These are phyloP conservation scores for Ophiostoma ips DNA, from an alignment of 2,329 filamentous ascomycete species.

Conservation along the genomic window DNA sequence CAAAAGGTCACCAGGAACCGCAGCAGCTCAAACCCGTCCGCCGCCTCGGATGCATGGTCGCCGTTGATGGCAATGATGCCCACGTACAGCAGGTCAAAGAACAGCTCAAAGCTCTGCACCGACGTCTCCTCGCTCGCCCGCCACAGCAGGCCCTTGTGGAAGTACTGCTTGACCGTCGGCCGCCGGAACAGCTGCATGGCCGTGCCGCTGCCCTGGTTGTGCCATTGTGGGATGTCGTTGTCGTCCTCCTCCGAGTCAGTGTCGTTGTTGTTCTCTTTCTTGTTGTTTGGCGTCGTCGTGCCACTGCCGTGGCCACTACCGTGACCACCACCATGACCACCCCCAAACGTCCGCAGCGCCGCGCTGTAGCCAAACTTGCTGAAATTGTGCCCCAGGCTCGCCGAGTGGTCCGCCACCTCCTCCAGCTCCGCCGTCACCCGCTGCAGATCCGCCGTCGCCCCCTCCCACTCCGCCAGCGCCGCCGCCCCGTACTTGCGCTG, in stretches of 20 bases:
- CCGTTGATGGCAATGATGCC: conserved; percentile 51
- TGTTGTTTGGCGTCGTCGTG: background rate
- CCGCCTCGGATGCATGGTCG: conserved; percentile 42
- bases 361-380: conserved; percentile 49
- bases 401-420: conserved; percentile 33
- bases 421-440: conserved; percentile 38
- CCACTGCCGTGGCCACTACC: background rate
- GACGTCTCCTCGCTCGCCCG: conserved; percentile 43
- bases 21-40: conserved; percentile 40
- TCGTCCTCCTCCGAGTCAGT: conserved; percentile 10
- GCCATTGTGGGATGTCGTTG: conserved; percentile 11
- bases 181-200: conserved; percentile 43
- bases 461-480: conserved; percentile 40
- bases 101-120: conserved; percentile 50
- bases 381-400: conserved; percentile 44
- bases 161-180: conserved; percentile 50
- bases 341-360: conserved; percentile 33
- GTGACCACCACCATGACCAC: conserved; percentile 9
- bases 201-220: conserved; percentile 22
- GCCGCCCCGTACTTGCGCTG: conserved; percentile 33
- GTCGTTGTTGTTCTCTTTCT: conserved; percentile 4
- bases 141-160: conserved; percentile 51
- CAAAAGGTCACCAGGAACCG: conserved; percentile 48
- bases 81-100: conserved; percentile 49
- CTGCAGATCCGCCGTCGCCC: conserved; percentile 38